phyloP scores from a whole-genome alignment of 2,329 filamentous ascomycete genomes.

The Diaporthe citrichinensis region DNA sequence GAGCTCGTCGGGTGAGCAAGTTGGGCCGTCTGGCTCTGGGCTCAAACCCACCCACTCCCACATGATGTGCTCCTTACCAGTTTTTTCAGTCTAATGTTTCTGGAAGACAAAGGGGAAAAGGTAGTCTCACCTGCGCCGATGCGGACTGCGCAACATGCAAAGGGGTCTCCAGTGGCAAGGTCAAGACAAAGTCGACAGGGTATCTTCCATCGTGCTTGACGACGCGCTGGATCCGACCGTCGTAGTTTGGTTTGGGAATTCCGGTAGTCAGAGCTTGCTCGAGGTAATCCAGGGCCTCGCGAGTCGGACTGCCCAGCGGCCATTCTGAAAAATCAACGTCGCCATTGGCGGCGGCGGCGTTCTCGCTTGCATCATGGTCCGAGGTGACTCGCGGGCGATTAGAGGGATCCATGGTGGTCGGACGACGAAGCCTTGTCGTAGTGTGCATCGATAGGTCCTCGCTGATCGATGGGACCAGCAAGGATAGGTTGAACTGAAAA shows the following conservation, averaged over 20 bases:
- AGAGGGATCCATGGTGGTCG: not conserved
- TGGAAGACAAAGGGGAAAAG: too few relatives aligned
- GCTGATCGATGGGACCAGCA: not conserved
- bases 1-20: too few relatives aligned
- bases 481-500: not conserved
- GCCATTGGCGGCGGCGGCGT: not conserved
- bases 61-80: not conserved
- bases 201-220: not conserved
- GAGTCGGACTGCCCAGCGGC: not conserved
- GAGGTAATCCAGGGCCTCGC: not conserved
- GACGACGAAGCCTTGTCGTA: too few relatives aligned
- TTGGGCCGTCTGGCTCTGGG: too few relatives aligned
- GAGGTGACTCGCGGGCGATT: not conserved
- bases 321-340: not conserved
- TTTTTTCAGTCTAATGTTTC: not conserved
- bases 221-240: not conserved
- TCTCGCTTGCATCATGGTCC: too few relatives aligned
- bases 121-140: not conserved
- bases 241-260: not conserved
- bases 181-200: too few relatives aligned
- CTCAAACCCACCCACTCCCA: too few relatives aligned
- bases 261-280: conserved; percentile 15
- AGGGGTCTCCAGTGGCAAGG: not conserved
- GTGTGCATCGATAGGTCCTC: not conserved
- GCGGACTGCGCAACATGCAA: too few relatives aligned